Evolutionary conservation across 805 yeast genomes (phyloP).

Genomic region (Candida nemodendra): DNA sequence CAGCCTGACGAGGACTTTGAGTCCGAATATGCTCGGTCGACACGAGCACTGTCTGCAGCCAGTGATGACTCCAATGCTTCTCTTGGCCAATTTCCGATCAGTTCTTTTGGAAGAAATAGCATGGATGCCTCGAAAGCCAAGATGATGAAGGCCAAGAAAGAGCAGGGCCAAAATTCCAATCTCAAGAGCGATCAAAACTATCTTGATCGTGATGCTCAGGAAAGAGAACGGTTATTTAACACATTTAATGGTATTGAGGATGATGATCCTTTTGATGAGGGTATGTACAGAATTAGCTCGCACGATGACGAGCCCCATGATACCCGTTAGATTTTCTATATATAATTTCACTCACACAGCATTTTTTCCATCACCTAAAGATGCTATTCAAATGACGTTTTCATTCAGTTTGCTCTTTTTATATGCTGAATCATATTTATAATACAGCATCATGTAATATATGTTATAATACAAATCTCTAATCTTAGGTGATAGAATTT

Average conservation of each 20-base stretch:
- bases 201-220: conserved; percentile 32
- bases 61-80: conserved; percentile 13
- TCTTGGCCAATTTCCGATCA: conserved; percentile 13
- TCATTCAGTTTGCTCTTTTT: too few relatives aligned
- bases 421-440: too few relatives aligned
- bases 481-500: too few relatives aligned
- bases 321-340: conserved; percentile 8
- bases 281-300: conserved; percentile 24
- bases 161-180: background rate
- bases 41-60: conserved; percentile 13
- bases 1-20: conserved; percentile 40
- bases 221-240: conserved; percentile 41
- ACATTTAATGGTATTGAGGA: conserved; percentile 39
- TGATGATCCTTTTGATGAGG: conserved; percentile 24
- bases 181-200: conserved; percentile 16
- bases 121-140: conserved; percentile 22
- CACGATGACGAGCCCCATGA: conserved; percentile 15
- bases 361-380: too few relatives aligned
- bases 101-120: conserved; percentile 23
- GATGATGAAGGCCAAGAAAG: background rate
- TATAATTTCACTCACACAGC: too few relatives aligned
- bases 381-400: too few relatives aligned
- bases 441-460: too few relatives aligned
- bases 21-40: conserved; percentile 15
- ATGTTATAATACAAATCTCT: too few relatives aligned